Evolutionary conservation across 306 rosid genomes (phyloP).

Genomic region (Begonia masoniana): DNA sequence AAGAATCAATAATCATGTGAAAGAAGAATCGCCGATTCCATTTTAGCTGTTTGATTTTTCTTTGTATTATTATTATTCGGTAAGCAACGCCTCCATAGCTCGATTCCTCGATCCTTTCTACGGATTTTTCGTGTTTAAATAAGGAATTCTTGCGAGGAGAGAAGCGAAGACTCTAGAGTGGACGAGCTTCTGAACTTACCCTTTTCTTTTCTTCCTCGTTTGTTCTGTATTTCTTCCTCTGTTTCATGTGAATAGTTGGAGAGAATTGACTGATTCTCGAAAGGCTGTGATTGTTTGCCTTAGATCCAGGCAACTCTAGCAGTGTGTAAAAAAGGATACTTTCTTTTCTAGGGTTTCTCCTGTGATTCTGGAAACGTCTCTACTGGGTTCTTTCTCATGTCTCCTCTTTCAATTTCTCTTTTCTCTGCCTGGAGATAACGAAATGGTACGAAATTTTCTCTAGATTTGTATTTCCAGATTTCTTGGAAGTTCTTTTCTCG

Average conservation of each 20-base stretch:
- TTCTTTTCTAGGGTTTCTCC: conserved; percentile 44
- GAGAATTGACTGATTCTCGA: conserved; percentile 21
- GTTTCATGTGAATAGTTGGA: conserved; percentile 22
- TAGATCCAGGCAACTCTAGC: conserved; percentile 77
- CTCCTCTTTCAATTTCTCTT: conserved; percentile 18
- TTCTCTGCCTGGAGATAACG: conserved; percentile 51
- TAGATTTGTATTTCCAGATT: conserved; percentile 7
- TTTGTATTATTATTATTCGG: conserved; percentile 6
- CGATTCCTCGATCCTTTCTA: conserved; percentile 20
- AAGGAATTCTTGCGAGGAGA: conserved; percentile 7
- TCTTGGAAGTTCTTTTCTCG: conserved; percentile 32
- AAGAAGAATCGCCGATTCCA: conserved; percentile 1
- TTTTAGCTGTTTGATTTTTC: conserved; percentile 19
- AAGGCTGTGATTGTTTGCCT: conserved; percentile 64
- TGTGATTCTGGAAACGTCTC: conserved; percentile 70
- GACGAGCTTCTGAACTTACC: conserved; percentile 56
- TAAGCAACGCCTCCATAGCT: conserved; percentile 16
- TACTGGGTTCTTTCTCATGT: conserved; percentile 64
- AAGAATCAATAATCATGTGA: conserved; percentile 6
- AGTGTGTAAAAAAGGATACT: conserved; percentile 29
- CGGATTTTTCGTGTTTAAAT: conserved; percentile 38
- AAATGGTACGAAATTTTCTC: conserved; percentile 27
- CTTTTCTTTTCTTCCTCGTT: conserved; percentile 12
- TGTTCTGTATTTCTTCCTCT: conserved; percentile 15
- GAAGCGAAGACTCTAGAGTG: conserved; percentile 25